Conservation (phyloP, 331 rosid species). For the Malus hybrid region DNA sequence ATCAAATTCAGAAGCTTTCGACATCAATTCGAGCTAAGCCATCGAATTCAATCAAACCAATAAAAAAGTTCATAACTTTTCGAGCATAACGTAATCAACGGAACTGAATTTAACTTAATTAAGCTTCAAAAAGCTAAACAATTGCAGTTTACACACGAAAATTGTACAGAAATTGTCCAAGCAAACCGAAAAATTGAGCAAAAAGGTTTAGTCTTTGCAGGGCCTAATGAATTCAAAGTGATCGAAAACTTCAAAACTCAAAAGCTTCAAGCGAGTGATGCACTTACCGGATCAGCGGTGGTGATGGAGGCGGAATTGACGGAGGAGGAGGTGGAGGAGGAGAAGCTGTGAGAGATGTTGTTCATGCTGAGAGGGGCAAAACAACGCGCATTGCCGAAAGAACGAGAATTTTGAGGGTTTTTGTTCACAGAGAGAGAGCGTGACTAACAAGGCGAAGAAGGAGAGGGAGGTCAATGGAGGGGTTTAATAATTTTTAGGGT, state of each 20-base stretch:
- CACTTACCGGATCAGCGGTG: conserved; percentile 50
- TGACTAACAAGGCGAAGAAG: conserved; percentile 7
- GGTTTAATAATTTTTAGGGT: neutral
- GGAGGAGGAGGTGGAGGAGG: conserved; percentile 39
- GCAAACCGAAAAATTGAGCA: neutral
- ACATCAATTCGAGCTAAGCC: neutral
- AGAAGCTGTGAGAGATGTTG: conserved; percentile 48
- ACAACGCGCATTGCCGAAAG: conserved; percentile 20
- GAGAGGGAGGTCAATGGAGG: conserved; percentile 30
- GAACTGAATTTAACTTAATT: neutral
- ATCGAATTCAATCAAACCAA: neutral
- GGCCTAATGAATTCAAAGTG: neutral
- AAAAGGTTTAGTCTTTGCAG: neutral
- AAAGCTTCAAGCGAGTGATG: neutral
- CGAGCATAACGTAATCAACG: neutral
- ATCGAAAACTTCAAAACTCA: too few species aligned
- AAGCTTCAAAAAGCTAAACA: neutral
- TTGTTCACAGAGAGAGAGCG: neutral
- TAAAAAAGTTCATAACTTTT: neutral
- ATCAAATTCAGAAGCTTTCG: neutral
- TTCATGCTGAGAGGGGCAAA: conserved; percentile 31
- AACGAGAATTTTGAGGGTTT: neutral
- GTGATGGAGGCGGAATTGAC: conserved; percentile 42
- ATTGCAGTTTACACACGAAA: neutral
- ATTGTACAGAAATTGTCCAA: neutral